Evolutionary conservation across 1,139 yeast species (phyloP).

Genomic region (Debaryomyces sp.): DNA sequence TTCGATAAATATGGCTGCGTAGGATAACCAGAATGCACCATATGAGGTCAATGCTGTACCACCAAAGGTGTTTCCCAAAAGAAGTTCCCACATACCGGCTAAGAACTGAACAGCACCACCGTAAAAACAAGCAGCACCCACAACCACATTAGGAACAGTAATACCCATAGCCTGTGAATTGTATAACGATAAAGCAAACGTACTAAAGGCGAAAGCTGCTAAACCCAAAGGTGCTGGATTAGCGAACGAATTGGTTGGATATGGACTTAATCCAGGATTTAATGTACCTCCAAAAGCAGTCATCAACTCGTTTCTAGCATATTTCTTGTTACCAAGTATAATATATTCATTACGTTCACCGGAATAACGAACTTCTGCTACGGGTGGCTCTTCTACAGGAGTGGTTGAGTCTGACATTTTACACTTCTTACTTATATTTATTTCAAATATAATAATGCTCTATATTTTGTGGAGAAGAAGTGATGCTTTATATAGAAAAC

Average conservation of each 20-base stretch:
- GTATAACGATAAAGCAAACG: slow-evolving; percentile 48
- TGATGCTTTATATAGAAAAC: background rate
- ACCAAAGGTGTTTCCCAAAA: slow-evolving; percentile 67
- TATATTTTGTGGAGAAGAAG: background rate
- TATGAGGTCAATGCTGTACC: slow-evolving; percentile 67
- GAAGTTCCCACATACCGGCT: slow-evolving; percentile 68
- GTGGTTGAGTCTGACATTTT: slow-evolving; percentile 1
- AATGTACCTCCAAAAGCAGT: slow-evolving; percentile 44
- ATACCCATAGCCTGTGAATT: slow-evolving; percentile 46
- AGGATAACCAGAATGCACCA: slow-evolving; percentile 77
- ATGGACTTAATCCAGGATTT: slow-evolving; percentile 37
- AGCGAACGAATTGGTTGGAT: slow-evolving; percentile 37
- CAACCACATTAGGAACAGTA: slow-evolving; percentile 35
- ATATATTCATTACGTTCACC: slow-evolving; percentile 27
- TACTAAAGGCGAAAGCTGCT: slow-evolving; percentile 53
- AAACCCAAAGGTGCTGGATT: slow-evolving; percentile 67
- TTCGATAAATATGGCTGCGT: slow-evolving; percentile 58
- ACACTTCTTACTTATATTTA: background rate
- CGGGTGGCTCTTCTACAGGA: slow-evolving; percentile 10
- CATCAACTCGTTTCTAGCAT: slow-evolving; percentile 36
- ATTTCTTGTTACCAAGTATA: slow-evolving; percentile 33
- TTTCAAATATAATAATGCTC: background rate
- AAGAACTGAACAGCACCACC: slow-evolving; percentile 69
- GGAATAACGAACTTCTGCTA: slow-evolving; percentile 21
- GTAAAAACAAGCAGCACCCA: slow-evolving; percentile 48